Base-by-base conservation (phyloP, 495 filamentous ascomycete species). In the Neurospora tetrasperma region DNA sequence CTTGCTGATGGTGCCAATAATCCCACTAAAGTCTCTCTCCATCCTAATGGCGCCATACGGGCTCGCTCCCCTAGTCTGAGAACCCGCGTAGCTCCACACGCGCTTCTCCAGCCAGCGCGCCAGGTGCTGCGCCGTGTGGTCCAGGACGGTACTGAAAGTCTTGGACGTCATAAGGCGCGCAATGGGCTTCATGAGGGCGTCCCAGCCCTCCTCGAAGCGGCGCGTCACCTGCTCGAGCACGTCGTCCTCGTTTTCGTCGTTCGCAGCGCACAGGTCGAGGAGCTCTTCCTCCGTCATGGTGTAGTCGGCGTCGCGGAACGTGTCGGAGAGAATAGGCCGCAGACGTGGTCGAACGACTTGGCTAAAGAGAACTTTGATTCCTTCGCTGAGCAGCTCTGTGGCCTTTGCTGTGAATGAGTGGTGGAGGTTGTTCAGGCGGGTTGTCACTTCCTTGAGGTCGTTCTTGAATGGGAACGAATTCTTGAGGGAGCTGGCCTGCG, bases 301-400 rank as follows among this genome's bases (percentile, higher is more conserved):
- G 84, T 99, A 99, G 79, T 97, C 94, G 43, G 93, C 90, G 79
- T 97, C 94, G 31, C 94, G 90, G 85, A 97, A 99, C 6, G 94
- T 88, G 73, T 98, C 94, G 39, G 90, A 87, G 16, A 98, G 86
- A 41, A 97, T 88, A 0, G 93, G 93, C 3, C 96, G 90, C 31
- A 99, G 86, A 27, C 93, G 92, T 41, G 90, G 90, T 76, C 96
- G 96, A 76, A 98, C 84, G 39, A 97, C 91, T 75, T 94, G 91
- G 79, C 93, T 91, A 83, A 97, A 97, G 69, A 94, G 86, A 16
- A 94, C 94, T 75, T 89, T 85, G 70, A 96, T 87, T 20, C 92
- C 93, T 75, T 98, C 95, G 69, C 85, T 86, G 69, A 96, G 88
- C 41, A 99, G 87, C 77, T 98, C 96, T 35, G 83, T 86, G 14